Base-by-base conservation (phyloP, 441 rosid species). In the Gossypium schwendimanii region DNA sequence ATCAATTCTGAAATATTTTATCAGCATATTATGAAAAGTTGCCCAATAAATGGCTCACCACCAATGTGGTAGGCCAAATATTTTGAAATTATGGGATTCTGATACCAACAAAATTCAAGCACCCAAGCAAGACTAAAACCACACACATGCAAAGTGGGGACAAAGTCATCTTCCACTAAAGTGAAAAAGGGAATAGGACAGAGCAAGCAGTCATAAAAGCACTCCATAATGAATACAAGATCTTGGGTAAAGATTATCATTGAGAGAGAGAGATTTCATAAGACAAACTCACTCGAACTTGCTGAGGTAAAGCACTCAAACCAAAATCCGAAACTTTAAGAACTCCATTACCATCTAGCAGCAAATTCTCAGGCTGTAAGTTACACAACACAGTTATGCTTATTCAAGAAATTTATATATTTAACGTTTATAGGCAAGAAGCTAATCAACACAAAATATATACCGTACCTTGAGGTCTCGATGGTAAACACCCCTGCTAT, bases 291-390 rank as follows among this genome's bases (percentile, higher is more conserved):
- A 95, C 98, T 75, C 98, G 93, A 81, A 95, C 90, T 91, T 95
- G 99, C 81, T 95, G 98, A 73, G 98, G 99, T 23, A 95, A 83
- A 57, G 99, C 98, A 77, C 99, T 95, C 80, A 95, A 80, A 66
- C 99, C 99, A 84, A 95, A 95, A 81, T 95, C 99, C 47, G 99
- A 95, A 71, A 95, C 94, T 87, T 89, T 95, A 76, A 95, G 88
- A 82, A 65, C 71, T 73, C 97, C 99, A 76, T 49, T 88, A 53
- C 91, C 94, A 91, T 95, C 98, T 80, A 95, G 80, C 77, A 95
- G 86, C 75, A 95, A 83, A 82, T 95, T 95, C 75, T 95, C 99
- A 26, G 98, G 99, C 99, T 95, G 93, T 64, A 36, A 75, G 17
- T 72, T 64, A 67, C 63, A 83, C 70, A 77, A 12, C 66, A 74